phyloP scores from a whole-genome alignment of 108 stramenopile genomes.

The Epithemia pelagica region DNA sequence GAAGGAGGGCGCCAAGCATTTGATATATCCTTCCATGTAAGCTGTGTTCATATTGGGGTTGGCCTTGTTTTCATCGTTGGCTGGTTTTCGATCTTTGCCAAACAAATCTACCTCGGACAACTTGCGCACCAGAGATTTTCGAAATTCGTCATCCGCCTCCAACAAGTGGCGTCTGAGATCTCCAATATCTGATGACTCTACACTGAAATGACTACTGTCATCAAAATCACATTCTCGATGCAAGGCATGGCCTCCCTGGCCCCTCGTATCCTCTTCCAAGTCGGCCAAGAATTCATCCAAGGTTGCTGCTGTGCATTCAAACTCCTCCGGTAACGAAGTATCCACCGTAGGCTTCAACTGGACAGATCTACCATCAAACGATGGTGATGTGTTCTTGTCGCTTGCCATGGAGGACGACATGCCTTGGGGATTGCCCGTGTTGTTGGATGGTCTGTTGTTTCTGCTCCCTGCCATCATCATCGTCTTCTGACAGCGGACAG shows the following conservation, averaged over 20 bases:
- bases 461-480: too few relatives aligned
- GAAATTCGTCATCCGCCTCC: neutral
- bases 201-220: neutral
- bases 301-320: neutral
- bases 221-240: neutral
- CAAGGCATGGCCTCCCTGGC: too few relatives aligned
- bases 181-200: neutral
- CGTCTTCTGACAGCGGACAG: too few relatives aligned
- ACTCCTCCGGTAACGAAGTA: neutral
- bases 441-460: too few relatives aligned
- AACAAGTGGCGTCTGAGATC: neutral
- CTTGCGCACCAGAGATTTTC: neutral
- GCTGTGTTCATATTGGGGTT: neutral
- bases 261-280: neutral
- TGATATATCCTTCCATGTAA: neutral
- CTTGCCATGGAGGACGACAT: too few relatives aligned
- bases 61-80: neutral
- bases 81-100: neutral
- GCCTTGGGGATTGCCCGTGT: too few relatives aligned
- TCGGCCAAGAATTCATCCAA: neutral
- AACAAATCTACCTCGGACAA: neutral
- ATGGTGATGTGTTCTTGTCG: too few relatives aligned
- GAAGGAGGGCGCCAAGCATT: neutral
- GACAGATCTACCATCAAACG: neutral
- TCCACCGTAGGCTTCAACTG: neutral